Evolutionary conservation across 805 yeast genomes (phyloP), one percentile per base, ranked within the genome.

Genomic region (Saccharomyces kudriavzevii): DNA sequence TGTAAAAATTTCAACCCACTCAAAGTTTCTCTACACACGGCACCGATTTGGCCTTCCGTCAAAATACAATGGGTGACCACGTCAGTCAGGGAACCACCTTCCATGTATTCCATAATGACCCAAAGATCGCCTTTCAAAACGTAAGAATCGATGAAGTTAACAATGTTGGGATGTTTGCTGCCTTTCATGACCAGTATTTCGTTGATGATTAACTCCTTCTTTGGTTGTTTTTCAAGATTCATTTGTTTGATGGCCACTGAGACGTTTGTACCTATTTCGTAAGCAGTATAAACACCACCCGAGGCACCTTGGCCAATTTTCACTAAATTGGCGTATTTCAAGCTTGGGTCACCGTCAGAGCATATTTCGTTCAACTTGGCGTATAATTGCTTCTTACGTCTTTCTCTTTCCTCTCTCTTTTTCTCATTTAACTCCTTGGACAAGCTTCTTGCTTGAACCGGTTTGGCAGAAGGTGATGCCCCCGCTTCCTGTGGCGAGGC

Each of bases 91-190:
- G 96, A 85, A 2, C 99, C 99, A 57, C 99, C 99, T 69, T 94
- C 97, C 99, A 94, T 94, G 67, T 89, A 94, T 71, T 94, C 99
- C 99, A 94, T 94, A 22, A 94, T 83, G 9, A 94, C 98, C 99
- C 99, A 94, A 52, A 94, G 75, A 60, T 86, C 90, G 47, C 87
- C 88, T 55, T 81, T 83, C 53, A 87, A 72, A 51, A 87, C 68
- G 68, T 84, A 94, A 0, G 96, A 83, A 65, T 92, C 96, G 56
- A 92, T 82, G 67, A 89, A 94, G 69, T 94, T 94, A 54, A 94
- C 99, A 70, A 94, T 94, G 67, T 94, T 94, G 49, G 82, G 82
- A 68, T 94, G 99, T 62, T 81, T 83, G 51, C 90, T 81, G 26
- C 90, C 96, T 66, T 86, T 89, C 98, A 94, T 94, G 50, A 95